Percentiles rank a stretch among this genome's conserved stretches.
Conservation (phyloP, 768 basidiomycete species). For the Tylopilus rubrobrunneus region DNA sequence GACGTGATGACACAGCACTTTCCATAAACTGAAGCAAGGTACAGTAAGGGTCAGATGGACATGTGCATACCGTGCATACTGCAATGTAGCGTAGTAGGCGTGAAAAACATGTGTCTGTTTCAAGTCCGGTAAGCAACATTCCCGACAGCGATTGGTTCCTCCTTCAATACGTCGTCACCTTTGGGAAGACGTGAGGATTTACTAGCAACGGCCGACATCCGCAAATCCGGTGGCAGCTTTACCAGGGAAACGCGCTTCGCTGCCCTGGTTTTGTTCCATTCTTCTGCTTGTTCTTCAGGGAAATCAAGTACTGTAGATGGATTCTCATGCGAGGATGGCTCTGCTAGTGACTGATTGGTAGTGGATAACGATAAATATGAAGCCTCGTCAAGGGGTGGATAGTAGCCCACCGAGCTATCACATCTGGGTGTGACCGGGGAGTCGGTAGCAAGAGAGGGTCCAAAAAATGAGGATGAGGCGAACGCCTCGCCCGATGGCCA, state of each 20-base stretch:
- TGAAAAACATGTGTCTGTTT: conserved; percentile 5
- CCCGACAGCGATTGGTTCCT: conserved; percentile 6
- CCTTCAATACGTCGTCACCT: conserved; percentile 3
- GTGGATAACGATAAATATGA: conserved; percentile 20
- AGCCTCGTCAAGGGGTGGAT: conserved; percentile 28
- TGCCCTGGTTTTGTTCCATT: conserved; percentile 82
- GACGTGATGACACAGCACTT: conserved; percentile 1
- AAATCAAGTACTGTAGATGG: conserved; percentile 45
- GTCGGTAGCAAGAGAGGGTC: conserved; percentile 30
- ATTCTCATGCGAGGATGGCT: conserved; percentile 39
- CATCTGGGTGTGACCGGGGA: conserved; percentile 30
- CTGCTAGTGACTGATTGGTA: conserved; percentile 18
- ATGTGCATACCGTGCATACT: conserved; percentile 4
- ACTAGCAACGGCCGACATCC: conserved; percentile 21
- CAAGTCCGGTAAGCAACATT: conserved; percentile 2
- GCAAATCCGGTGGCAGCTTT: conserved; percentile 57
- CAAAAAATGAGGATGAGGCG: conserved; percentile 30
- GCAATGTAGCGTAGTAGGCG: conserved; percentile 2
- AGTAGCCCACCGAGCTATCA: conserved; percentile 32
- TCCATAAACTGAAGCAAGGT: conserved; percentile 8
- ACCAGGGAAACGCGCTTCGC: conserved; percentile 85
- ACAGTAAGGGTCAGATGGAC: conserved; percentile 3
- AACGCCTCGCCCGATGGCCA: conserved; percentile 44
- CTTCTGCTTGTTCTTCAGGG: conserved; percentile 72
- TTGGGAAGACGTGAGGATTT: conserved; percentile 12